A percentile compares a stretch with the other conserved stretches of the same genome.
Conservation (phyloP, 2,329 filamentous ascomycete species). For the Colletotrichum horii region DNA sequence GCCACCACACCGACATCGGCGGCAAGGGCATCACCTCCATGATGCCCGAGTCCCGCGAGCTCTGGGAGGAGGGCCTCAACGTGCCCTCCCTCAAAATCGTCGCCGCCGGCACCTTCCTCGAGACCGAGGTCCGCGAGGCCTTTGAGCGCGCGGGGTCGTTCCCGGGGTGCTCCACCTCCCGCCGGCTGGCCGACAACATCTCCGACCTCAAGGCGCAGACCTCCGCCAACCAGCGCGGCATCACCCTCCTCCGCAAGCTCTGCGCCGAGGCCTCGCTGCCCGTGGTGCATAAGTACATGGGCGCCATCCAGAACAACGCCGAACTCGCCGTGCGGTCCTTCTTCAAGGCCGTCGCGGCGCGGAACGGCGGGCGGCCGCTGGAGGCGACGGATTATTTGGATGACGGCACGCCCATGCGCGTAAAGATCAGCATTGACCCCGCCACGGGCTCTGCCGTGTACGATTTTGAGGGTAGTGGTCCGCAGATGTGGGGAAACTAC, state of each 20-base stretch:
- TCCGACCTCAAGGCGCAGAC: slow-evolving; percentile 49
- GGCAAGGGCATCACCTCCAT: slow-evolving; percentile 44
- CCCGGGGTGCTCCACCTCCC: slow-evolving; percentile 40
- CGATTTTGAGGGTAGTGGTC: slow-evolving; percentile 40
- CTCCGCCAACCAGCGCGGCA: slow-evolving; percentile 47
- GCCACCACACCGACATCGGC: slow-evolving; percentile 45
- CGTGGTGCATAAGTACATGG: slow-evolving; percentile 42
- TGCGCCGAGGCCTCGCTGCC: slow-evolving; percentile 37
- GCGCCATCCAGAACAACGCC: slow-evolving; percentile 45
- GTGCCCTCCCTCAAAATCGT: slow-evolving; percentile 43
- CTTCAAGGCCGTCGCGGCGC: slow-evolving; percentile 26
- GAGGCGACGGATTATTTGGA: slow-evolving; percentile 38
- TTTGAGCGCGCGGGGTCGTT: slow-evolving; percentile 37
- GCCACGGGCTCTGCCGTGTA: slow-evolving; percentile 36
- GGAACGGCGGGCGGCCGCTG: not conserved
- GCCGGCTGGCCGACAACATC: slow-evolving; percentile 45
- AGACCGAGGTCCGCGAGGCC: slow-evolving; percentile 33
- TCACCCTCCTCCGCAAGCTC: slow-evolving; percentile 34
- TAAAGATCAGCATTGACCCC: slow-evolving; percentile 35
- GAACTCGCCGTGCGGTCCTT: slow-evolving; percentile 39
- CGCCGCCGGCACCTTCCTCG: slow-evolving; percentile 38
- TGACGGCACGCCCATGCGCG: slow-evolving; percentile 38
- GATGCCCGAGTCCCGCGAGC: slow-evolving; percentile 43
- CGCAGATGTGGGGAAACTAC: slow-evolving; percentile 38
- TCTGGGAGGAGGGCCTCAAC: slow-evolving; percentile 50